A percentile compares a stretch with the other conserved stretches of the same genome.
Conservation (phyloP, 202 grass and related monocot species). For the Hordeum pubiflorum region DNA sequence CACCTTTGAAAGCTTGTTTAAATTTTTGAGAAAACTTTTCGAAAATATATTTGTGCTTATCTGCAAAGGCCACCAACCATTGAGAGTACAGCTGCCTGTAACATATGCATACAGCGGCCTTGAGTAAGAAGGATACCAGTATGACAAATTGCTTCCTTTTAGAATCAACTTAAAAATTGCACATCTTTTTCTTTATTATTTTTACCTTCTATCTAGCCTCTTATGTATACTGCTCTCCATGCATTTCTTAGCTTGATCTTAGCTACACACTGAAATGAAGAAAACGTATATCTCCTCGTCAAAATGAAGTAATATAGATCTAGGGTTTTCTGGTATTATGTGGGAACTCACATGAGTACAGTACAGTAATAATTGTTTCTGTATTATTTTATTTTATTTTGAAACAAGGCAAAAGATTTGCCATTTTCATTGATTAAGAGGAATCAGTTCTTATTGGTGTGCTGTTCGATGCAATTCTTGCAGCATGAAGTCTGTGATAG, state of each 20-base stretch:
- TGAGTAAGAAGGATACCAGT: not conserved
- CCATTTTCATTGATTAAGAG: too few relatives aligned
- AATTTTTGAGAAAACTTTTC: not conserved
- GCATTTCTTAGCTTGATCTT: not conserved
- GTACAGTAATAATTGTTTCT: not conserved
- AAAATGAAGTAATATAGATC: not conserved
- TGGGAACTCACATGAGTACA: not conserved
- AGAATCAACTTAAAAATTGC: not conserved
- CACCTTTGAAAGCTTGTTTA: not conserved
- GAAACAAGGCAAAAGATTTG: too few relatives aligned
- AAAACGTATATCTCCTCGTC: not conserved
- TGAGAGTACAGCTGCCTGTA: not conserved
- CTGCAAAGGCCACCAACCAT: not conserved
- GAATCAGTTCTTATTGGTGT: not conserved
- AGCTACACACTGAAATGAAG: not conserved
- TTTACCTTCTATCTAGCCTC: not conserved
- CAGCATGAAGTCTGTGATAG: slow-evolving; percentile 48
- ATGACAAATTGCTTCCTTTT: not conserved
- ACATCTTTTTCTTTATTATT: not conserved
- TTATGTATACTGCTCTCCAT: not conserved
- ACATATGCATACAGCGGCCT: not conserved
- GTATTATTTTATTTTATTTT: too few relatives aligned
- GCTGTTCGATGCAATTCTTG: not conserved
- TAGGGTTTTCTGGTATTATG: not conserved
- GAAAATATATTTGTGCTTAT: not conserved